These are phyloP conservation scores for Diaporthe citrichinensis DNA, from an alignment of 2,329 filamentous ascomycete genomes.

Conservation along the genomic window DNA sequence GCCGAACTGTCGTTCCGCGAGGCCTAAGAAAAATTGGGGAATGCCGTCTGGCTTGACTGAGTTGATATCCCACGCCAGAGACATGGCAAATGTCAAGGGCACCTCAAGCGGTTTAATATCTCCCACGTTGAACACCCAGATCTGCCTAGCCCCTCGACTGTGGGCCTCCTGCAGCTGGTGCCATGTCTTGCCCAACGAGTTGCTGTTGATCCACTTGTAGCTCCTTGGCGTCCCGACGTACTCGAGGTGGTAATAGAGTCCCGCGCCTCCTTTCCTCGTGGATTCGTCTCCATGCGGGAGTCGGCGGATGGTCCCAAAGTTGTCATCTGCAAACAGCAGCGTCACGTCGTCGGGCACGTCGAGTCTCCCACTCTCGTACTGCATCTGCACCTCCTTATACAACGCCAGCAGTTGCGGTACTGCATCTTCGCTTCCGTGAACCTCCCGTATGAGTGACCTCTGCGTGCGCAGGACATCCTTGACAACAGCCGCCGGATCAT, in stretches of 20 bases:
- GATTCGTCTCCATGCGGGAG: slow-evolving; percentile 68
- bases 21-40: slow-evolving; percentile 61
- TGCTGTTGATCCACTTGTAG: slow-evolving; percentile 75
- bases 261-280: slow-evolving; percentile 67
- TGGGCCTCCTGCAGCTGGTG: slow-evolving; percentile 64
- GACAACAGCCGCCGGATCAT: slow-evolving; percentile 66
- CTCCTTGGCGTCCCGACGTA: slow-evolving; percentile 73
- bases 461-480: slow-evolving; percentile 69
- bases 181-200: slow-evolving; percentile 56
- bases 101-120: slow-evolving; percentile 74
- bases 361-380: slow-evolving; percentile 70
- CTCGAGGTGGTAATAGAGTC: slow-evolving; percentile 72
- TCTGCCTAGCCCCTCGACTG: slow-evolving; percentile 67
- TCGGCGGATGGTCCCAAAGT: slow-evolving; percentile 71
- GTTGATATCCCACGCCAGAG: slow-evolving; percentile 69
- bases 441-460: slow-evolving; percentile 64
- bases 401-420: slow-evolving; percentile 71
- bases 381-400: slow-evolving; percentile 76
- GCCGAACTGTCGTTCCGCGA: slow-evolving; percentile 47
- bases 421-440: slow-evolving; percentile 61
- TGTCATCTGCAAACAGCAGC: slow-evolving; percentile 74
- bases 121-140: slow-evolving; percentile 77
- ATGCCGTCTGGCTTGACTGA: slow-evolving; percentile 62
- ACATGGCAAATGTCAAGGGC: slow-evolving; percentile 69
- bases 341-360: slow-evolving; percentile 73